Evolutionary conservation across 2,329 filamentous ascomycete species (phyloP), one percentile per base, ranked within the genome.

Genomic region (Epichloe hybrida): DNA sequence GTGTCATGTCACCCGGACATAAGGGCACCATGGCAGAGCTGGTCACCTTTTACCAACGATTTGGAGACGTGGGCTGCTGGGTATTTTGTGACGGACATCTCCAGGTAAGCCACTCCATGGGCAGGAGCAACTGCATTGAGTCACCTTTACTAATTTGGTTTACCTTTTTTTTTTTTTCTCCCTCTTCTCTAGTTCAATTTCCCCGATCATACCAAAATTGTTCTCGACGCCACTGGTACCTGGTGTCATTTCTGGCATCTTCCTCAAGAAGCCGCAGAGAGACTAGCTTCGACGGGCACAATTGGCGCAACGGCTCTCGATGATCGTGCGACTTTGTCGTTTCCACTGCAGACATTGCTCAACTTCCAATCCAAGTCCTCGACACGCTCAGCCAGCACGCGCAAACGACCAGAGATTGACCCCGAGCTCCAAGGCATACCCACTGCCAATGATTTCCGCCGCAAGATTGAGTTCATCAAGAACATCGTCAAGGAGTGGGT

Each of bases 181-280:
- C 21, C 21, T 21, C 23, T 17, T 4, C 31, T 7, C 13, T 51
- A 88, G 78, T 86, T 91, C 68, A 91, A 93, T 68, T 93, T 93
- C 65, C 86, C 87, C 2, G 87, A 93, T 58, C 87, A 93, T 64
- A 91, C 87, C 53, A 93, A 93, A 68, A 78, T 93, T 50, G 83
- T 91, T 12, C 70, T 93, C 27, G 86, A 88, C 52, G 71, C 83
- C 1, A 79, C 84, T 34, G 86, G 84, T n/a, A 80, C 76, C 1
- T 84, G 81, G 74, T 84, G 85, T 57, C 84, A 87, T 62, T 88
- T 89, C 62, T 86, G 86, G 69, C 83, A 87, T 60, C 77, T 90
- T 20, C 80, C 84, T 0, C 71, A 80, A n/a, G 79, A 84, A 52
- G 86, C 85, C 1, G 81, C 84, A 3, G 72, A 79, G 56, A 76